Conservation (phyloP, 2,329 filamentous ascomycete species). For the Aphanoascus verrucosus region DNA sequence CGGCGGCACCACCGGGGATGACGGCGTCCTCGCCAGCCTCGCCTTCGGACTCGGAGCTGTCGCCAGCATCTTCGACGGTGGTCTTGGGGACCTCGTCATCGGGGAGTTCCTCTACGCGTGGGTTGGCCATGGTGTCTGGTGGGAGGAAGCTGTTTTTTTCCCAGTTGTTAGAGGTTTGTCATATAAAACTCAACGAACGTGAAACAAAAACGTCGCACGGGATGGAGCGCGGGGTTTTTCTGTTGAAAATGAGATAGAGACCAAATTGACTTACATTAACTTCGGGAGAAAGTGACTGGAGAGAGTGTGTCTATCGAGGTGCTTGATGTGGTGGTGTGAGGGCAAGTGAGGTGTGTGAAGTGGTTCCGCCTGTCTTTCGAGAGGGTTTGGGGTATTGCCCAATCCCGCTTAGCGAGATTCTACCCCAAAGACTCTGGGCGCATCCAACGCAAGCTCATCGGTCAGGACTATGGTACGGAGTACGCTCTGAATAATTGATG, state of each 20-base stretch:
- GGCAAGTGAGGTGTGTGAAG: conserved; percentile 6
- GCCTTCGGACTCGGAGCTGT: conserved; percentile 41
- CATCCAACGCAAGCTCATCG: background rate
- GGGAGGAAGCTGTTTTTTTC: too few relatives aligned
- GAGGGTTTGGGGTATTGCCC: conserved; percentile 5
- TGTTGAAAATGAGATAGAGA: too few relatives aligned
- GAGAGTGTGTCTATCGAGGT: background rate
- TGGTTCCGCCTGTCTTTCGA: background rate
- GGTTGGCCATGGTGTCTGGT: conserved; percentile 34
- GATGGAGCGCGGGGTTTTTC: background rate
- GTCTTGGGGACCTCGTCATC: conserved; percentile 80
- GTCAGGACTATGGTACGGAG: too few relatives aligned
- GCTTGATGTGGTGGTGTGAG: conserved; percentile 1
- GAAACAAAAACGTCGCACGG: background rate
- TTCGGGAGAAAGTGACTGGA: background rate
- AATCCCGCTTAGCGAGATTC: conserved; percentile 10
- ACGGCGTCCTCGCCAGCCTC: conserved; percentile 45
- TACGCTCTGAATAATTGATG: background rate
- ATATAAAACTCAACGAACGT: background rate
- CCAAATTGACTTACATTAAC: background rate
- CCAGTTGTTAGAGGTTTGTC: background rate
- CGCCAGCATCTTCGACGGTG: conserved; percentile 58
- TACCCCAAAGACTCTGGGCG: conserved; percentile 1
- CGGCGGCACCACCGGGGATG: conserved; percentile 73
- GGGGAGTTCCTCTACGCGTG: conserved; percentile 65